phyloP scores from a whole-genome alignment of 2,329 filamentous ascomycete species.

The Dactylellina sp. region DNA sequence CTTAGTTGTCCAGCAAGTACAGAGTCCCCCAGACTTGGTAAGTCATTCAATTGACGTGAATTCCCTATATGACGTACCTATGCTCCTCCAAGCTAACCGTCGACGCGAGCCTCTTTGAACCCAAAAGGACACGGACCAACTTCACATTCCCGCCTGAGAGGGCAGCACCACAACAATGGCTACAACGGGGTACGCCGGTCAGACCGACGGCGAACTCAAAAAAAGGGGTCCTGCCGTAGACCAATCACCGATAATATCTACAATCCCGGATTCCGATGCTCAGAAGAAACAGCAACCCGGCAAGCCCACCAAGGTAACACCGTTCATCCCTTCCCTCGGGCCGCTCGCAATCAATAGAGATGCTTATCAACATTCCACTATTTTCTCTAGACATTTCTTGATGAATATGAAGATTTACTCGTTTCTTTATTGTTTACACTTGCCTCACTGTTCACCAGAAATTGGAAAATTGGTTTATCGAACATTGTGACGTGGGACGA shows the following conservation, averaged over 20 bases:
- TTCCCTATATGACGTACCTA: conserved; percentile 25
- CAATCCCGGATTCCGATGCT: conserved; percentile 42
- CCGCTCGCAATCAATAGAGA: conserved; percentile 5
- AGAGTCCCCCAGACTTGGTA: conserved; percentile 23
- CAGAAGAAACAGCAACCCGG: conserved; percentile 50
- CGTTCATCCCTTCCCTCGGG: background rate
- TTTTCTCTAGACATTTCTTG: conserved; percentile 65
- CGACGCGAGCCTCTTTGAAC: conserved; percentile 53
- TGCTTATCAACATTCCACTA: background rate
- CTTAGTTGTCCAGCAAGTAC: conserved; percentile 19
- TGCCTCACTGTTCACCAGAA: conserved; percentile 74
- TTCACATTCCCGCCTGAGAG: conserved; percentile 42
- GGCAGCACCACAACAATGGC: conserved; percentile 52
- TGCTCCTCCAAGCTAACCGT: conserved; percentile 25
- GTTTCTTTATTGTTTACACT: conserved; percentile 73
- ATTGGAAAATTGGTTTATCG: conserved; percentile 77
- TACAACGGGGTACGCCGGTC: conserved; percentile 54
- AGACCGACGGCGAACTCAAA: conserved; percentile 53
- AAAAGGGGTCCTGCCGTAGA: conserved; percentile 39
- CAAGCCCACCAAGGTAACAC: conserved; percentile 36
- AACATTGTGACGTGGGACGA: conserved; percentile 75
- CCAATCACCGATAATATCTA: conserved; percentile 38
- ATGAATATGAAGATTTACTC: conserved; percentile 73
- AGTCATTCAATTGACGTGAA: conserved; percentile 44
- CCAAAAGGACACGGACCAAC: conserved; percentile 47